phyloP scores from a whole-genome alignment of 1,284 basidiomycete species.

The Apiotrichum sp. region DNA sequence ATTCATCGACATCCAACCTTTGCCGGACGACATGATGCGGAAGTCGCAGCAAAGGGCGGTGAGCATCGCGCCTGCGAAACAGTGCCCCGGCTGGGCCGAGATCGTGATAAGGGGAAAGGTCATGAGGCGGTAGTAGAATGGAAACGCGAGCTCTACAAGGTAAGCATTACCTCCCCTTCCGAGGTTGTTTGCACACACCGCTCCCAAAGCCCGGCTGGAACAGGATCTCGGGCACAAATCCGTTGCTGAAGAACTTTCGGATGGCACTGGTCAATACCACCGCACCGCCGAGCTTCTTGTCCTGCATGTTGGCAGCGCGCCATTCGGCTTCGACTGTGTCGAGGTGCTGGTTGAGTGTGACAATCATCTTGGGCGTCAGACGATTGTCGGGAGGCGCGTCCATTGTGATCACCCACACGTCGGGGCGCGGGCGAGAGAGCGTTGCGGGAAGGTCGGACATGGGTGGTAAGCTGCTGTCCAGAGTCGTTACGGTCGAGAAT shows the following conservation, averaged over 20 bases:
- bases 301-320: constrained; percentile 45
- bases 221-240: constrained; percentile 63
- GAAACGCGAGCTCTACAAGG: constrained; percentile 39
- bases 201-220: constrained; percentile 67
- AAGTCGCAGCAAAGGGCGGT: constrained; percentile 79
- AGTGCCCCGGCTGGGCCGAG: constrained; percentile 82
- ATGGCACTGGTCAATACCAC: constrained; percentile 67
- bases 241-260: constrained; percentile 86
- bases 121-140: constrained; percentile 37
- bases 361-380: constrained; percentile 36
- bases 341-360: constrained; percentile 51
- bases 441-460: no score
- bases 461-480: no score
- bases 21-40: constrained; percentile 76
- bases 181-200: constrained; percentile 49
- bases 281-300: constrained; percentile 53
- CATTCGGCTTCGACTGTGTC: constrained; percentile 75
- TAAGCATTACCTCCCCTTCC: background rate
- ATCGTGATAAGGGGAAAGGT: constrained; percentile 56
- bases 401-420: constrained; percentile 39
- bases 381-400: constrained; percentile 45
- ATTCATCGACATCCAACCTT: constrained; percentile 86
- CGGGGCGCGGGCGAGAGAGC: constrained; percentile 28
- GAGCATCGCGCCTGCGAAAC: constrained; percentile 77
- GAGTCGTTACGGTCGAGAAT: no score